phyloP scores from a whole-genome alignment of 192 early-diverging fungal species.

The Backusella parvicylindrica region DNA sequence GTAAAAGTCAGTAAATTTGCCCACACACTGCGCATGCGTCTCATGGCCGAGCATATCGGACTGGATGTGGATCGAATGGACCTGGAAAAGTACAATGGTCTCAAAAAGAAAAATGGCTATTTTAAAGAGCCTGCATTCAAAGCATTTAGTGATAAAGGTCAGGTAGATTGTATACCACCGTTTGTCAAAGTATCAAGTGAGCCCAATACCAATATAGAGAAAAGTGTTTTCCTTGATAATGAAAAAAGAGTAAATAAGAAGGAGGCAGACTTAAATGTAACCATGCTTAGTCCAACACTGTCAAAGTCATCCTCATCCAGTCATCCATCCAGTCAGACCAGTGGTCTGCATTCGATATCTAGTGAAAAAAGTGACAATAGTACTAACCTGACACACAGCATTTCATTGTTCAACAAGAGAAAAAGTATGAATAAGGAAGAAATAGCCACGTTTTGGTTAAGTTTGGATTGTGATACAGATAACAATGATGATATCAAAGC shows the following conservation, averaged over 20 bases:
- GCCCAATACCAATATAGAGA: not conserved
- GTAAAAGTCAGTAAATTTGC: slow-evolving; percentile 73
- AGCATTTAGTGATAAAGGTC: not conserved
- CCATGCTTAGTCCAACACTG: not conserved
- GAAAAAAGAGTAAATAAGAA: not conserved
- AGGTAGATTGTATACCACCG: not conserved
- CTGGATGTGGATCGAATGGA: slow-evolving; percentile 35
- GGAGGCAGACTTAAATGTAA: not conserved
- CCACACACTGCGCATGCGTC: slow-evolving; percentile 64
- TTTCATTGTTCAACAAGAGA: slow-evolving; percentile 7
- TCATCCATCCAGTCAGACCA: not conserved
- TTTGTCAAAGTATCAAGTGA: not conserved
- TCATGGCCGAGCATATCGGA: slow-evolving; percentile 79
- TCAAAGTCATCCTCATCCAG: not conserved
- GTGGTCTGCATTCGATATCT: not conserved
- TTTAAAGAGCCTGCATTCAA: not conserved
- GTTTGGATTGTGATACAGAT: slow-evolving; percentile 14
- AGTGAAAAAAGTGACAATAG: not conserved
- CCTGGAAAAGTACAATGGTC: not conserved
- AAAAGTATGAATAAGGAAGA: slow-evolving; percentile 10
- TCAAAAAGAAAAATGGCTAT: not conserved
- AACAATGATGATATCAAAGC: slow-evolving; percentile 20
- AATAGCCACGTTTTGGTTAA: not conserved
- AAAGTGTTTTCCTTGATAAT: not conserved
- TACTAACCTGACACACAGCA: not conserved